A percentile compares a stretch with the other conserved stretches of the same genome.
Evolutionary conservation across 140 eudicot genomes (phyloP).

Genomic region (Cichorium intybus): DNA sequence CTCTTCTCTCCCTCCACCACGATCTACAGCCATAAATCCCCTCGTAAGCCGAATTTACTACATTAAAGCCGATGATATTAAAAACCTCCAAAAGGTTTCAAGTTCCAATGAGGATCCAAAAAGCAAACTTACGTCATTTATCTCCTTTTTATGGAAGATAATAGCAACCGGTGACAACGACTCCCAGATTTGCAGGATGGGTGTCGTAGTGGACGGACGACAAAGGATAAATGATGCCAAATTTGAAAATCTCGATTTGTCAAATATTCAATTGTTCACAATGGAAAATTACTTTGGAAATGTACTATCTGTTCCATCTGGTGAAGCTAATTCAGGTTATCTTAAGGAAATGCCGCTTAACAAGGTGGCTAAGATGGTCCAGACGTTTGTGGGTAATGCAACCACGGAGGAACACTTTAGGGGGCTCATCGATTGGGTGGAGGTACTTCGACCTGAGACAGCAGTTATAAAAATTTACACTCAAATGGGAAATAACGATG

Average conservation of each 20-base stretch:
- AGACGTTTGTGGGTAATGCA: slow-evolving; percentile 21
- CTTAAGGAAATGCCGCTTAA: slow-evolving; percentile 29
- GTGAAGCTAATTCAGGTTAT: slow-evolving; percentile 29
- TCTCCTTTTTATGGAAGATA: slow-evolving; percentile 40
- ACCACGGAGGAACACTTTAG: slow-evolving; percentile 33
- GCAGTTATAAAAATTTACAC: slow-evolving; percentile 9
- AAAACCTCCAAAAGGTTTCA: slow-evolving; percentile 37
- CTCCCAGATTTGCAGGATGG: slow-evolving; percentile 31
- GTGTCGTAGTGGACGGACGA: slow-evolving; percentile 54
- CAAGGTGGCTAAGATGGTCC: slow-evolving; percentile 28
- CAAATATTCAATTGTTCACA: no score
- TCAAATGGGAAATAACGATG: background rate
- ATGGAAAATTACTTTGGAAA: slow-evolving; percentile 46
- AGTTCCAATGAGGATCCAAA: slow-evolving; percentile 10
- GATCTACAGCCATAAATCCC: background rate
- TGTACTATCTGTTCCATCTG: slow-evolving; percentile 42
- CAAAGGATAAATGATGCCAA: slow-evolving; percentile 12
- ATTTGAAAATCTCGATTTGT: no score
- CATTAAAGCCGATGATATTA: slow-evolving; percentile 23
- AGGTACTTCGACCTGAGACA: slow-evolving; percentile 7
- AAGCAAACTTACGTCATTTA: slow-evolving; percentile 38
- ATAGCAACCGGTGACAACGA: slow-evolving; percentile 19
- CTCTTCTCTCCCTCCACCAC: slow-evolving; percentile 23
- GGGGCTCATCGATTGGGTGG: slow-evolving; percentile 51
- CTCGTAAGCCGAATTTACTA: slow-evolving; percentile 45